Conservation (phyloP, 495 filamentous ascomycete species). For the Neurospora intermedia region DNA sequence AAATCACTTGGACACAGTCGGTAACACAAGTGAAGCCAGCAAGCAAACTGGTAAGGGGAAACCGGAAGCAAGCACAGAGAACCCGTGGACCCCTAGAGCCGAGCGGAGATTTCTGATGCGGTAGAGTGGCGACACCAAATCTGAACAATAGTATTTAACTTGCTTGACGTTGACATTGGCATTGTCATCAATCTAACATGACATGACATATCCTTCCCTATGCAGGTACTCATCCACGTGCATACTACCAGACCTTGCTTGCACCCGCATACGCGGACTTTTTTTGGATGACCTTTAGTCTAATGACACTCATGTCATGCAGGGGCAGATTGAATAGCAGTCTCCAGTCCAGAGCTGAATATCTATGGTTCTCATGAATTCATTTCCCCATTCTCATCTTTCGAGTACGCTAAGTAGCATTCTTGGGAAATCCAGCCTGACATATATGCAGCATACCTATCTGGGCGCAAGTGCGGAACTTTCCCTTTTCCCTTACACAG, state of each 20-base stretch:
- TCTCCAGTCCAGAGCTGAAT: background rate
- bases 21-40: background rate
- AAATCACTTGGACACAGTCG: background rate
- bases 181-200: background rate
- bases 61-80: background rate
- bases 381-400: background rate
- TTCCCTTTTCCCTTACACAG: background rate
- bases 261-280: background rate
- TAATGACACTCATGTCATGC: background rate
- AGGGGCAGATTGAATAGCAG: background rate
- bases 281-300: no score
- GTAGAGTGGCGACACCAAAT: background rate
- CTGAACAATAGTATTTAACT: background rate
- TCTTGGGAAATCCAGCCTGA: background rate
- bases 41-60: background rate
- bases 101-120: background rate
- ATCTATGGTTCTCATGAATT: background rate
- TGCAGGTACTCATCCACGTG: background rate
- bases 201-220: background rate
- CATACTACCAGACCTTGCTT: background rate
- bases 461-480: background rate
- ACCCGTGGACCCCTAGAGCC: background rate
- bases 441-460: background rate
- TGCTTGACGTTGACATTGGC: no score
- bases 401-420: background rate